A percentile compares a stretch with the other conserved stretches of the same genome.
Evolutionary conservation across 352 stramenopile genomes (phyloP).

Genomic region (Pythium insidiosum): DNA sequence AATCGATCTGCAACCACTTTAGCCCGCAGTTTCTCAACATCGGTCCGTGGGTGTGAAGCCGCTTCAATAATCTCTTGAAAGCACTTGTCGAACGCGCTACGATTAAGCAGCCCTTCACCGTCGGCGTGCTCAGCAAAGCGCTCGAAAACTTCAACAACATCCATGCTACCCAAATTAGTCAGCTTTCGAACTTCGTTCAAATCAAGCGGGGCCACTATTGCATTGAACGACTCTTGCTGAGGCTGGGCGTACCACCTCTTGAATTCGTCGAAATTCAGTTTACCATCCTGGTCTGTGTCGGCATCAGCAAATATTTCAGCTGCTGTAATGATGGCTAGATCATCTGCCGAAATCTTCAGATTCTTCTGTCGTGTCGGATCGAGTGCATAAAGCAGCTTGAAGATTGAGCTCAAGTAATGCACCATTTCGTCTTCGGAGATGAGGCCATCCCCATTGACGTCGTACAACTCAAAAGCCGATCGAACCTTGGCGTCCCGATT

Average conservation of each 20-base stretch:
- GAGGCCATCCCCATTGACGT: slow-evolving; percentile 73
- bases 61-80: slow-evolving; percentile 66
- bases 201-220: slow-evolving; percentile 58
- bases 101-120: slow-evolving; percentile 45
- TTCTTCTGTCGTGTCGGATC: slow-evolving; percentile 53
- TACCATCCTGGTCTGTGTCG: slow-evolving; percentile 77
- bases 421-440: slow-evolving; percentile 83
- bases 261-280: slow-evolving; percentile 80
- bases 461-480: slow-evolving; percentile 79
- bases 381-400: slow-evolving; percentile 68
- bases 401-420: slow-evolving; percentile 76
- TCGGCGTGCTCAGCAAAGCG: slow-evolving; percentile 68
- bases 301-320: slow-evolving; percentile 82
- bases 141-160: slow-evolving; percentile 84
- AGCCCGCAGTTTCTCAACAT: slow-evolving; percentile 49
- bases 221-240: slow-evolving; percentile 59
- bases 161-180: slow-evolving; percentile 73
- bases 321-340: slow-evolving; percentile 56
- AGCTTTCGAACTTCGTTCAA: slow-evolving; percentile 77
- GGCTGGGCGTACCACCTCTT: slow-evolving; percentile 71
- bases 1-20: slow-evolving; percentile 68
- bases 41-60: slow-evolving; percentile 45
- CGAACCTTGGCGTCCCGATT: slow-evolving; percentile 59
- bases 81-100: slow-evolving; percentile 62
- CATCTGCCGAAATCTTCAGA: slow-evolving; percentile 47